A percentile compares a stretch with the other conserved stretches of the same genome.
Evolutionary conservation across 805 yeast species (phyloP).

Genomic region (Pichia deserticola): DNA sequence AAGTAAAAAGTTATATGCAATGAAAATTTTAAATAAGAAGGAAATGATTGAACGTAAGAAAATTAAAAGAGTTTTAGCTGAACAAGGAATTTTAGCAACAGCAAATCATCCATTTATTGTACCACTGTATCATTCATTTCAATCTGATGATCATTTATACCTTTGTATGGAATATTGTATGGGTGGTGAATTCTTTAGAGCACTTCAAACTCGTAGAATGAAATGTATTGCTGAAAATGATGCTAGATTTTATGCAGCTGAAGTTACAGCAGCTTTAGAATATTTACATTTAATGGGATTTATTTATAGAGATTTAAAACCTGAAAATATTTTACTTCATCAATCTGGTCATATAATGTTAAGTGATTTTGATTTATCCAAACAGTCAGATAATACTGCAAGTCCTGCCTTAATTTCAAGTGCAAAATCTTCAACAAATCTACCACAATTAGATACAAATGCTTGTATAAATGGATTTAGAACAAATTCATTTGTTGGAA

Average conservation of each 20-base stretch:
- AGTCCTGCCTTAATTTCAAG: slow-evolving; percentile 58
- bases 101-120: slow-evolving; percentile 97
- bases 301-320: slow-evolving; percentile 92
- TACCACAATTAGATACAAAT: slow-evolving; percentile 81
- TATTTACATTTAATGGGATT: slow-evolving; percentile 95
- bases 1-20: slow-evolving; percentile 73
- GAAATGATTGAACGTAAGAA: slow-evolving; percentile 96
- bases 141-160: slow-evolving; percentile 83
- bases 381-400: slow-evolving; percentile 72
- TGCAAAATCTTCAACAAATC: slow-evolving; percentile 28
- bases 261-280: slow-evolving; percentile 94
- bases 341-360: slow-evolving; percentile 98
- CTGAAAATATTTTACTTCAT: slow-evolving; percentile 89
- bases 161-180: slow-evolving; percentile 98
- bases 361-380: slow-evolving; percentile 91
- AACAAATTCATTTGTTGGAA: slow-evolving; percentile 97
- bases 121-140: slow-evolving; percentile 92
- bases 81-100: slow-evolving; percentile 92
- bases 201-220: slow-evolving; percentile 82
- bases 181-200: slow-evolving; percentile 98
- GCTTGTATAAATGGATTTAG: slow-evolving; percentile 93
- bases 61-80: slow-evolving; percentile 90
- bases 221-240: slow-evolving; percentile 82
- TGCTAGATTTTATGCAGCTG: slow-evolving; percentile 92
- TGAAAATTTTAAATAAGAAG: slow-evolving; percentile 82